Evolutionary conservation across 1,284 basidiomycete species (phyloP), one percentile per base, ranked within the genome.

Genomic region (Ceratobasidium sp.): DNA sequence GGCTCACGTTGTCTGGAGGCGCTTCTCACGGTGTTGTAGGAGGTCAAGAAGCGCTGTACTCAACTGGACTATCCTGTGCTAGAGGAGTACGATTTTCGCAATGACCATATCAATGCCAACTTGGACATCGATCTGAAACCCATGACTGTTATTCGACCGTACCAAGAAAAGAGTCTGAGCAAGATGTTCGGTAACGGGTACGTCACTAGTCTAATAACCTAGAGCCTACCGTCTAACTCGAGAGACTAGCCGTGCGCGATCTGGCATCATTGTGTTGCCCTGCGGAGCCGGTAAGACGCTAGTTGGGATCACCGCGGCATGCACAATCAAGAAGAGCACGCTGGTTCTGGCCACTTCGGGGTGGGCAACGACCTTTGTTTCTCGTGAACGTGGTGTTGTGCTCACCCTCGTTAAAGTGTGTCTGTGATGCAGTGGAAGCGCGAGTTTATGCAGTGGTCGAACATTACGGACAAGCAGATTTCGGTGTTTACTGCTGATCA

Each of bases 111-210:
- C 76, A 98, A 98, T 79, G 88, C 96, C 35, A 96, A 97, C 80
- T 86, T 98, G 67, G 96, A 98, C 79, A 98, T 98, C 74, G 96
- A 98, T 82, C 87, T 98, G 71, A 98, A 98, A 80, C 96, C 96
- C 1, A 93, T 95, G 62, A 98, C 96, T 0, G 92, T 95, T 76
- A 98, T 98, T 79, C 88, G 96, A 73, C 94, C 96, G 13, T 98
- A 98, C 82, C 96, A 98, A 82, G 96, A 98, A 82, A 98, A 96
- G 57, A 95, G 93, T 80, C 83, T 98, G 61, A 96, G 94, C 76
- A 98, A 98, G 83, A 98, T 98, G 96, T 98, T 98, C 81, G 96
- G 96, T 73, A 98, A 98, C 81, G 96, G 95, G 92, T 94, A 79
- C 72, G 87, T 79, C 14, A 18, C 44, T 44, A 52, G 35, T 52